Conservation (phyloP, 2,329 filamentous ascomycete species). For the Exophiala dermatitidis region DNA sequence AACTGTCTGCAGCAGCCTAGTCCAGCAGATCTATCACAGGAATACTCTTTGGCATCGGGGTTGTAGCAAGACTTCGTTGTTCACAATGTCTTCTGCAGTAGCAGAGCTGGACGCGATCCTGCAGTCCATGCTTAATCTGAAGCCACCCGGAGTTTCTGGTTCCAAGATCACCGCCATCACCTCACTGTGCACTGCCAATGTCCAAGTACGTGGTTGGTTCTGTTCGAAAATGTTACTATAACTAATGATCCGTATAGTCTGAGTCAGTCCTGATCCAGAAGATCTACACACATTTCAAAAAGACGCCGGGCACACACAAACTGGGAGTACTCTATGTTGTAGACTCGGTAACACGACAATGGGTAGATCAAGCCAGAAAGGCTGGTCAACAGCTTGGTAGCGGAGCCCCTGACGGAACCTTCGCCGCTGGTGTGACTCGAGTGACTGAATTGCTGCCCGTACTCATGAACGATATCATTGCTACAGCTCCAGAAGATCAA, state of each 20-base stretch:
- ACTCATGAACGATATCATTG: conserved; percentile 91
- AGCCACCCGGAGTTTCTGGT: conserved; percentile 88
- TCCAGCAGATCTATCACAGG: conserved; percentile 3
- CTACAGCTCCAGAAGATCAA: conserved; percentile 82
- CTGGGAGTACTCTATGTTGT: conserved; percentile 98
- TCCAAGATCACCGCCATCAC: conserved; percentile 87
- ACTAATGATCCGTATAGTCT: conserved; percentile 53
- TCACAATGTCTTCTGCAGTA: conserved; percentile 70
- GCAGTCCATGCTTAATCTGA: conserved; percentile 83
- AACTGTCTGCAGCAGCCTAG: conserved; percentile 2
- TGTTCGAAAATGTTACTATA: conserved; percentile 1
- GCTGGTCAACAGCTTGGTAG: conserved; percentile 74
- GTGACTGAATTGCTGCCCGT: conserved; percentile 90
- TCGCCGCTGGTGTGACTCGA: conserved; percentile 89
- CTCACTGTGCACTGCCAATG: conserved; percentile 75
- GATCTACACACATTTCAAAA: conserved; percentile 95
- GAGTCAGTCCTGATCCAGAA: conserved; percentile 94
- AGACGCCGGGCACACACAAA: conserved; percentile 89
- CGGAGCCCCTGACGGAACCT: conserved; percentile 81
- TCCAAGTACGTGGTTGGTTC: conserved; percentile 61
- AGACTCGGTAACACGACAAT: conserved; percentile 98
- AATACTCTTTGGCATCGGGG: conserved; percentile 11
- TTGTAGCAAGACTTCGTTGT: conserved; percentile 13
- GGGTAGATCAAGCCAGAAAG: conserved; percentile 90
- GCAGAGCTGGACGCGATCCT: conserved; percentile 84